Base-by-base conservation (phyloP, 495 filamentous ascomycete genomes). In the Neurospora sp. region DNA sequence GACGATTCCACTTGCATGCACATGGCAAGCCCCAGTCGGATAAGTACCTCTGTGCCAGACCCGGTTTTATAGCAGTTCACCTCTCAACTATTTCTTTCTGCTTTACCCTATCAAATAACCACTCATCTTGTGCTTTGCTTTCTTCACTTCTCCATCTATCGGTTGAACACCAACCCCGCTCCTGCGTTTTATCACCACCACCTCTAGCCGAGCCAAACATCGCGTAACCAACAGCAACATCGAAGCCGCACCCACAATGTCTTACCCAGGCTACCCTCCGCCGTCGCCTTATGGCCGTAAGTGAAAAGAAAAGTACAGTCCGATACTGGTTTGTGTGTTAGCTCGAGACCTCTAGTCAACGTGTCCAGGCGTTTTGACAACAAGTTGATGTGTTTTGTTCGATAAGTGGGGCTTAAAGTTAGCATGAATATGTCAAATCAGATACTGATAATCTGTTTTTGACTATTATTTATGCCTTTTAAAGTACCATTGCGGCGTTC, bases 261-360 rank as follows among this genome's bases (percentile, higher is more conserved):
- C 79, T 59, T 79, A 79, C 69, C 71, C 45, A 44, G 78, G 78
- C 10, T 81, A 80, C 59, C 77, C 27, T 31, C 27, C 27, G 27
- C 27, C 27, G 27, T 31, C 53, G 20, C 76, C 77, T 20, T 79
- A 81, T 73, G 76, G 78, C 70, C 79, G 79, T 79, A 68, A 77
- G 79, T 81, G 16, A 22, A 38, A 17, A 16, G 7, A 14, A n/a
- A 37, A 22, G 0, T 9, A 3, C 38, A 17, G 27, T 31, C 27
- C 27, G 27, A 31, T 31, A 31, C 27, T 31, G 27, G 27, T 31
- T 31, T 31, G 27, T 31, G 3, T 31, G 27, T 31, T 31, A 31
- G 27, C 27, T 31, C 27, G 27, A 31, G 27, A 3, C 27, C 27
- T 31, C 27, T 31, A 31, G 27, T 31, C 27, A 31, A 31, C 27